Evolutionary conservation across 768 basidiomycete genomes (phyloP).

Genomic region (Suillus clintonianus): DNA sequence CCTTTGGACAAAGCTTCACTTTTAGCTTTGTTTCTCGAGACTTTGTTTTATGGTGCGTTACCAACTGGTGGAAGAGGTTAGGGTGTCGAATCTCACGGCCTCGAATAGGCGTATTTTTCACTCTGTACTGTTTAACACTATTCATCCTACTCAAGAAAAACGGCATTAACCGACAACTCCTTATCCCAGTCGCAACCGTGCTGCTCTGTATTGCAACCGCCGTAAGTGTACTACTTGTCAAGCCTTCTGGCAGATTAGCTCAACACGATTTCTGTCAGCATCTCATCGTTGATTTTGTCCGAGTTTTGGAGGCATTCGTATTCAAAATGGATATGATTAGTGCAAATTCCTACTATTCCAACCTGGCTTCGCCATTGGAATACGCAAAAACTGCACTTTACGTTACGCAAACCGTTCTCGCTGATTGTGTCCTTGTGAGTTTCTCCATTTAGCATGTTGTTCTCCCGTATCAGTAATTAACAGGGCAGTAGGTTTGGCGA

Average conservation of each 20-base stretch:
- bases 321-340: neutral
- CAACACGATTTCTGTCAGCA: neutral
- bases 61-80: neutral
- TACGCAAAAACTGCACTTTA: neutral
- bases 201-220: neutral
- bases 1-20: neutral
- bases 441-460: neutral
- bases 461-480: neutral
- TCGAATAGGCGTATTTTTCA: neutral
- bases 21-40: neutral
- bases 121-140: neutral
- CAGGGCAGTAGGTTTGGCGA: neutral
- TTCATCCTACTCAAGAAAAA: neutral
- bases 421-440: neutral
- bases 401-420: neutral
- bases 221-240: neutral
- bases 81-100: neutral
- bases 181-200: neutral
- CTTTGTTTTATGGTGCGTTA: neutral
- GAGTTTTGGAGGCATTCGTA: neutral
- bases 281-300: neutral
- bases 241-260: neutral
- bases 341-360: neutral
- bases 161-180: neutral
- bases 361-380: neutral